A percentile compares a stretch with the other conserved stretches of the same genome.
Conservation (phyloP, 1,284 basidiomycete species). For the Dichomitus squalens region DNA sequence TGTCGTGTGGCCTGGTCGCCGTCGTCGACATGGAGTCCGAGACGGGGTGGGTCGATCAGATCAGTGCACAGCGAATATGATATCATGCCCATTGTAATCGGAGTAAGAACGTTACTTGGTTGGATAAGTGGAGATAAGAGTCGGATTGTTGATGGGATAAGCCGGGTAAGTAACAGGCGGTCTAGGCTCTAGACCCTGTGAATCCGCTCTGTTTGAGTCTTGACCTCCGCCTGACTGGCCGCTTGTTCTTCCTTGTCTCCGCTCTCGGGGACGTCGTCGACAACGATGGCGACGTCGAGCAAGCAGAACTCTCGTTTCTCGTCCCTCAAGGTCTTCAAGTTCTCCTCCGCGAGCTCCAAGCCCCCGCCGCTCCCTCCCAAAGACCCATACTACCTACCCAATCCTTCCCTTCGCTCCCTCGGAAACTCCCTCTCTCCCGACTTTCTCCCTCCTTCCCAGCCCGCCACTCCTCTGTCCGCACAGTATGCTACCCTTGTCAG, state of each 20-base stretch:
- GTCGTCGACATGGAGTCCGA: too few relatives aligned
- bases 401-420: conserved; percentile 58
- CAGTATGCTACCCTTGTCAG: conserved; percentile 35
- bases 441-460: conserved; percentile 39
- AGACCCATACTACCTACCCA: conserved; percentile 55
- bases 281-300: conserved; percentile 35
- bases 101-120: too few relatives aligned
- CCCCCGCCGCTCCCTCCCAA: conserved; percentile 71
- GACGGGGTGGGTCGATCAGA: too few relatives aligned
- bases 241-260: background rate
- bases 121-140: too few relatives aligned
- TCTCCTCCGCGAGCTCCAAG: conserved; percentile 34
- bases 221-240: background rate
- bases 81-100: too few relatives aligned
- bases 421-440: conserved; percentile 41
- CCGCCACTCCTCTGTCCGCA: conserved; percentile 36
- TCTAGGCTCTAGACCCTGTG: background rate
- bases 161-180: too few relatives aligned
- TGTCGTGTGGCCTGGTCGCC: too few relatives aligned
- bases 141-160: background rate
- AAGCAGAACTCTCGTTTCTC: conserved; percentile 56
- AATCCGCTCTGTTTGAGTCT: background rate
- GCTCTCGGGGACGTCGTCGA: conserved; percentile 20
- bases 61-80: too few relatives aligned
- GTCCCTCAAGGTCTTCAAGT: conserved; percentile 61